Base-by-base conservation (phyloP, 371 early-diverging fungal species). In the Phascolomyces articulosus region DNA sequence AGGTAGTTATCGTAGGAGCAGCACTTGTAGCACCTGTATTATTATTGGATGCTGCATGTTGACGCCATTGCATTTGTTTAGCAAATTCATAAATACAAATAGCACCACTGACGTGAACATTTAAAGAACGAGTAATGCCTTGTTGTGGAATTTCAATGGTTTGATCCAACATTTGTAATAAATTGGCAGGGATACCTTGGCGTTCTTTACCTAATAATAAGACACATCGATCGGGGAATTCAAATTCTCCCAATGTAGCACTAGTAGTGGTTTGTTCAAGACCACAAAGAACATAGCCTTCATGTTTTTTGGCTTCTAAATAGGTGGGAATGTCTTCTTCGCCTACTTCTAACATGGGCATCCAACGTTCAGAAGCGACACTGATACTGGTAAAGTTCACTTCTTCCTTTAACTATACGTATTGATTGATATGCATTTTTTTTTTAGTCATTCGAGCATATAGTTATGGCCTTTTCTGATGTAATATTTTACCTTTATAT, bases 201-300 rank as follows among this genome's bases (percentile, higher is more conserved):
- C 71, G 62, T 65, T 88, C 88, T 44, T 82, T 80, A 31, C 83
- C 90, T 7, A 88, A 60, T 13, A 90, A 60, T 21, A 88, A 55
- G 0, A 87, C 75, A 41, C 80, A 77, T 63, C 85, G 84, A 51
- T 80, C 74, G 1, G 89, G 90, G 55, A 88, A 88, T 34, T 71
- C 71, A 56, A 78, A 87, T 16, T 72, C 72, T 31, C 84, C 82
- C 34, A 90, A 59, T 9, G 74, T 73, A 7, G 81, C 81, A 62
- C 86, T 85, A 11, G 69, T 80, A 6, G 86, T 86, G 0, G 88
- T 88, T 70, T 90, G 90, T 64, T 90, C 90, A n/a, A 90, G 66
- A 23, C 88, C 90, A 51, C 86, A 77, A n/a, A 88, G 60, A 2
- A 78, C 61, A 54, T 87, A 90, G 6, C 89, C 89, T 62, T 80